Conservation (phyloP, 495 filamentous ascomycete genomes). For the Penicillium bovifimosum region DNA sequence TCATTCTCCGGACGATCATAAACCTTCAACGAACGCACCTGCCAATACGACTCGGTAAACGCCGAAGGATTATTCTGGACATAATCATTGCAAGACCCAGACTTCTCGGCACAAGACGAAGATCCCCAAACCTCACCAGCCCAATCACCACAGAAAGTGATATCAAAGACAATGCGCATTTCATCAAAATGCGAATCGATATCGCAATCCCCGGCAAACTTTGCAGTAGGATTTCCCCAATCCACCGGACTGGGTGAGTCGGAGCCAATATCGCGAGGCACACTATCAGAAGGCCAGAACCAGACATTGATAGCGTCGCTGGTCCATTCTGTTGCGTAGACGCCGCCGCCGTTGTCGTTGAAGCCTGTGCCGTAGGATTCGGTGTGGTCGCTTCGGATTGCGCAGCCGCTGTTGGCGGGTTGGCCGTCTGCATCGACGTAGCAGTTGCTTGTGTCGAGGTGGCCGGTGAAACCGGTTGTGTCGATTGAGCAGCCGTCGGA, state of each 20-base stretch:
- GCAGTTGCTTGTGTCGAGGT: constrained; percentile 41
- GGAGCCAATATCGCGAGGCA: constrained; percentile 48
- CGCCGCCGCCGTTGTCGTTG: constrained; percentile 54
- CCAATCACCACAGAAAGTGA: constrained; percentile 64
- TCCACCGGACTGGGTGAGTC: constrained; percentile 49
- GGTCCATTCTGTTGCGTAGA: constrained; percentile 63
- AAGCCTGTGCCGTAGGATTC: constrained; percentile 50
- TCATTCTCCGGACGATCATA: constrained; percentile 29
- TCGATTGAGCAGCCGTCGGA: constrained; percentile 52
- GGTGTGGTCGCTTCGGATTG: constrained; percentile 32
- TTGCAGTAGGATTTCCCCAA: constrained; percentile 56
- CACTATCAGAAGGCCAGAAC: constrained; percentile 47
- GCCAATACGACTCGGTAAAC: constrained; percentile 61
- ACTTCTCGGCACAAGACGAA: constrained; percentile 26
- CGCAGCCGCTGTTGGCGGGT: constrained; percentile 49
- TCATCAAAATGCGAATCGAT: constrained; percentile 56
- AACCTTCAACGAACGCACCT: constrained; percentile 59
- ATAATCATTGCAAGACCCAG: constrained; percentile 53
- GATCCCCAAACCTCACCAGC: constrained; percentile 45
- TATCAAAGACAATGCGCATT: constrained; percentile 63
- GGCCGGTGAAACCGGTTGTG: constrained; percentile 39
- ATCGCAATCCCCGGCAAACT: constrained; percentile 56
- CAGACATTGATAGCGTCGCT: constrained; percentile 54
- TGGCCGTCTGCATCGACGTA: too few relatives aligned
- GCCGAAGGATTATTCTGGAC: constrained; percentile 58